Percentiles rank a stretch among this genome's conserved stretches.
Conservation (phyloP, 352 stramenopile species). For the Plasmopara viticola region DNA sequence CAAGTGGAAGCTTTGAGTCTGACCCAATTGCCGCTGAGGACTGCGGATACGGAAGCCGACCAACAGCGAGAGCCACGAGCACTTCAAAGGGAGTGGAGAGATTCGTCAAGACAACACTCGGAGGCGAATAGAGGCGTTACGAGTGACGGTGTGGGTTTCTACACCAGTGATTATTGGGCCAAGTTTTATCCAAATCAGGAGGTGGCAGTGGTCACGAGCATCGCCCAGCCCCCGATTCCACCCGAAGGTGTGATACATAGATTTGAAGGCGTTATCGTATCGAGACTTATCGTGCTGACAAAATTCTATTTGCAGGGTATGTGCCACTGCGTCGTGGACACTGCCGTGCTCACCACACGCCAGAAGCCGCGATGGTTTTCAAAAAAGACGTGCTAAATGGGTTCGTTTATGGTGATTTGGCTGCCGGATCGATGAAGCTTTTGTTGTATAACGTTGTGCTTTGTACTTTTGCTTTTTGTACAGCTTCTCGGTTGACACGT, state of each 20-base stretch:
- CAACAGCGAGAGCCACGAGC: conserved; percentile 6
- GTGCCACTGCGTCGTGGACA: conserved; percentile 53
- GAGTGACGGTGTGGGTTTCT: conserved; percentile 27
- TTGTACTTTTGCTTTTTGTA: conserved; percentile 4
- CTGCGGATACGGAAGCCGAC: neutral
- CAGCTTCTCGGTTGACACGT: conserved; percentile 67
- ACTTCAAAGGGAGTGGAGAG: neutral
- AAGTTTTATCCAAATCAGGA: conserved; percentile 48
- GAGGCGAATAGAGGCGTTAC: conserved; percentile 8
- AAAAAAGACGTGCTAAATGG: conserved; percentile 25
- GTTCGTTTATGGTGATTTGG: conserved; percentile 15
- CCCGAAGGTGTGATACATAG: conserved; percentile 31
- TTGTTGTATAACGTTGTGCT: neutral
- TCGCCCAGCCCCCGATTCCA: conserved; percentile 44
- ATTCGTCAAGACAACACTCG: conserved; percentile 4
- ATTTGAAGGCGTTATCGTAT: neutral
- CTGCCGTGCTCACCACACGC: conserved; percentile 16
- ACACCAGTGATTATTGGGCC: conserved; percentile 44
- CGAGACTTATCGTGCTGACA: neutral
- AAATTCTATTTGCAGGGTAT: conserved; percentile 31
- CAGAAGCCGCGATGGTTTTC: conserved; percentile 2
- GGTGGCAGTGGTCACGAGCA: conserved; percentile 50
- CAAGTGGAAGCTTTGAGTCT: conserved; percentile 23
- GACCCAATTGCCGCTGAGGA: conserved; percentile 4
- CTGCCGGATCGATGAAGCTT: neutral